Conservation (phyloP, 2,329 filamentous ascomycete genomes). For the Chalara sp. region DNA sequence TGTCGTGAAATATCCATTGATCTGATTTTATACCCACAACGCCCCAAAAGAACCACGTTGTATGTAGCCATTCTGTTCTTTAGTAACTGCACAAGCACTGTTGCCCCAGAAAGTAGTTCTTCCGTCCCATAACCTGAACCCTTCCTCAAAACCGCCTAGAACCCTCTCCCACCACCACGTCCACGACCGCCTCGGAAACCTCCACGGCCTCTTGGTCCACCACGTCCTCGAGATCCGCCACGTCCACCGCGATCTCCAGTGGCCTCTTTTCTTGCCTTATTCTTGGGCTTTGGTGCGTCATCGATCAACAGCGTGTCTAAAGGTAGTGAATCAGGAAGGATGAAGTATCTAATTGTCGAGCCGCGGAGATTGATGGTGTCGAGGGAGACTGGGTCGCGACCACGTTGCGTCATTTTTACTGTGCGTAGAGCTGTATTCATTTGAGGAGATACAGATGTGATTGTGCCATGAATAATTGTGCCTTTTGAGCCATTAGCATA, state of each 20-base stretch:
- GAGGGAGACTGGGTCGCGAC: conserved; percentile 78
- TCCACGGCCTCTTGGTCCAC: conserved; percentile 33
- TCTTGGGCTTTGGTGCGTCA: conserved; percentile 97
- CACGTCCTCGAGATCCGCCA: conserved; percentile 40
- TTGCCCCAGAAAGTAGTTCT: not conserved
- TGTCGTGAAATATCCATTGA: too few species aligned
- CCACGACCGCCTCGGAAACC: conserved; percentile 34
- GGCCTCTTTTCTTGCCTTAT: conserved; percentile 94
- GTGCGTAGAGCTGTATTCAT: conserved; percentile 97
- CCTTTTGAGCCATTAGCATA: conserved; percentile 42
- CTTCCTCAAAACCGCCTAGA: conserved; percentile 18
- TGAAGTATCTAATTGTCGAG: conserved; percentile 92
- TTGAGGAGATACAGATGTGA: conserved; percentile 91
- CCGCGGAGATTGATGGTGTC: conserved; percentile 97
- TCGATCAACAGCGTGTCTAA: conserved; percentile 94
- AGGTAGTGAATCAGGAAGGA: conserved; percentile 90
- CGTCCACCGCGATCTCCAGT: conserved; percentile 43
- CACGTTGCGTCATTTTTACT: conserved; percentile 92
- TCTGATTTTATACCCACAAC: conserved; percentile 16
- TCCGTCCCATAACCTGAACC: not conserved
- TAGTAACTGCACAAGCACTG: not conserved
- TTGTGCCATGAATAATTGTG: conserved; percentile 93
- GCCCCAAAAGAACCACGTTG: not conserved
- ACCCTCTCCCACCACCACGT: conserved; percentile 37
- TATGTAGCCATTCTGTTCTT: conserved; percentile 1